A percentile compares a stretch with the other conserved stretches of the same genome.
These are phyloP conservation scores for Blyttiomyces sp. DNA, from an alignment of 371 early-diverging fungal genomes.

Conservation along the genomic window DNA sequence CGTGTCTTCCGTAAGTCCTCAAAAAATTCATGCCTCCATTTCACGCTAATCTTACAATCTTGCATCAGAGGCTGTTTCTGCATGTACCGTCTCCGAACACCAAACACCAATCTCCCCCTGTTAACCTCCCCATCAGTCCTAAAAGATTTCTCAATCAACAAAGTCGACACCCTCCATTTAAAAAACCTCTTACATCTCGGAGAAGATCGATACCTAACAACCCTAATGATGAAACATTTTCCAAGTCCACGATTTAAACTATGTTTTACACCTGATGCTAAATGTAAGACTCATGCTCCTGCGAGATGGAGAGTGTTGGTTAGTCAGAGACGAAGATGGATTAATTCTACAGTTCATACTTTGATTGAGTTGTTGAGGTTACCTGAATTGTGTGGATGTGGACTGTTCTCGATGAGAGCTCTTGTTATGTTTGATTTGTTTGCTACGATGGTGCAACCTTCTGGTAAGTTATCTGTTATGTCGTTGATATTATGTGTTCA, in stretches of 20 bases:
- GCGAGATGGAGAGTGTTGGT: conserved; percentile 88
- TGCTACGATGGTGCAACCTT: conserved; percentile 62
- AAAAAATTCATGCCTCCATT: too few species aligned
- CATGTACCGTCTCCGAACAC: conserved; percentile 69
- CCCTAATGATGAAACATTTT: conserved; percentile 96
- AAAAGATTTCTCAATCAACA: conserved; percentile 92
- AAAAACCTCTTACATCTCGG: conserved; percentile 63
- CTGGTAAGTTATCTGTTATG: conserved; percentile 58
- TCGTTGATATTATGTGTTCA: conserved; percentile 57
- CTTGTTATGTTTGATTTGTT: conserved; percentile 65
- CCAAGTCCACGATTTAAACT: conserved; percentile 97
- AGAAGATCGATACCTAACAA: conserved; percentile 69
- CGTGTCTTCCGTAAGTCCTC: conserved; percentile 84
- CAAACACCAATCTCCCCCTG: conserved; percentile 35
- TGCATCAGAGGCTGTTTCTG: conserved; percentile 89
- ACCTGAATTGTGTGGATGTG: conserved; percentile 86
- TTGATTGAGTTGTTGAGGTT: conserved; percentile 83
- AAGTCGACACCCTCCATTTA: conserved; percentile 87
- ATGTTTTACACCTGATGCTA: conserved; percentile 92
- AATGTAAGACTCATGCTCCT: conserved; percentile 94
- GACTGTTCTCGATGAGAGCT: conserved; percentile 93
- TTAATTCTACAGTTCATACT: conserved; percentile 96
- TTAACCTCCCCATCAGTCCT: conserved; percentile 90
- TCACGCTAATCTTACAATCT: too few species aligned
- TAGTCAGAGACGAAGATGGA: conserved; percentile 89